Percentiles rank a stretch among this genome's conserved stretches.
Evolutionary conservation across 495 filamentous ascomycete genomes (phyloP).

Genomic region (Penicillium flavigenum): DNA sequence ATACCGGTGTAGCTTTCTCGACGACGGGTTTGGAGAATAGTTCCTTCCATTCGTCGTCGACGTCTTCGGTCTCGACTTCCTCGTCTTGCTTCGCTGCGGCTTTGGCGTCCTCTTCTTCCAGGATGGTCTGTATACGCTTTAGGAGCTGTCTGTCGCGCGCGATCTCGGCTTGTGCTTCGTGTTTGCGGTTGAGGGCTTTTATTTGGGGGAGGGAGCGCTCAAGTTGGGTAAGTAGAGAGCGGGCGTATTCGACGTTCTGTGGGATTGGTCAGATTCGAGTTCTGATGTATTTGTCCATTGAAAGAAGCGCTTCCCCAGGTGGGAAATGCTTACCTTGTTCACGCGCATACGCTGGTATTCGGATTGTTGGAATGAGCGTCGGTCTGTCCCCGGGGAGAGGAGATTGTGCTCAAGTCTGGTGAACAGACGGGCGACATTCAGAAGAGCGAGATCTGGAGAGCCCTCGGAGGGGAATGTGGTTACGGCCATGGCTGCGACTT

Average conservation of each 20-base stretch:
- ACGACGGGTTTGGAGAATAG: constrained; percentile 31
- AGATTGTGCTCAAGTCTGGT: constrained; percentile 70
- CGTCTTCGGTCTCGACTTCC: constrained; percentile 29
- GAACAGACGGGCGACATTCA: constrained; percentile 72
- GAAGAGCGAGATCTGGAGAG: constrained; percentile 42
- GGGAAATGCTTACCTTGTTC: constrained; percentile 23
- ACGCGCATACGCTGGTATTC: constrained; percentile 71
- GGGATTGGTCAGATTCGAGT: constrained; percentile 6
- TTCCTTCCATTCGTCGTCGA: constrained; percentile 43
- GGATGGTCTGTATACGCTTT: constrained; percentile 62
- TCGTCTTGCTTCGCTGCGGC: constrained; percentile 16
- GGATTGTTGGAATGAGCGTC: constrained; percentile 57
- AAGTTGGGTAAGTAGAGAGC: constrained; percentile 68
- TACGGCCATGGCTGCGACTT: constrained; percentile 30
- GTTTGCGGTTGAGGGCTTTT: constrained; percentile 63
- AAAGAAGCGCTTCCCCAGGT: neutral
- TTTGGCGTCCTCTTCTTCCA: constrained; percentile 47
- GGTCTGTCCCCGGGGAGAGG: constrained; percentile 62
- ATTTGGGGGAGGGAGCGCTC: constrained; percentile 69
- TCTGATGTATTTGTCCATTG: neutral
- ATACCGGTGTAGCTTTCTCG: neutral
- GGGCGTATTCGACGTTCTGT: constrained; percentile 80
- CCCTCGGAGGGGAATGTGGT: constrained; percentile 32
- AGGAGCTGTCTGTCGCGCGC: constrained; percentile 59
- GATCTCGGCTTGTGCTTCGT: constrained; percentile 67